Evolutionary conservation across 805 yeast genomes (phyloP).

Genomic region (Yarrowia sp.): DNA sequence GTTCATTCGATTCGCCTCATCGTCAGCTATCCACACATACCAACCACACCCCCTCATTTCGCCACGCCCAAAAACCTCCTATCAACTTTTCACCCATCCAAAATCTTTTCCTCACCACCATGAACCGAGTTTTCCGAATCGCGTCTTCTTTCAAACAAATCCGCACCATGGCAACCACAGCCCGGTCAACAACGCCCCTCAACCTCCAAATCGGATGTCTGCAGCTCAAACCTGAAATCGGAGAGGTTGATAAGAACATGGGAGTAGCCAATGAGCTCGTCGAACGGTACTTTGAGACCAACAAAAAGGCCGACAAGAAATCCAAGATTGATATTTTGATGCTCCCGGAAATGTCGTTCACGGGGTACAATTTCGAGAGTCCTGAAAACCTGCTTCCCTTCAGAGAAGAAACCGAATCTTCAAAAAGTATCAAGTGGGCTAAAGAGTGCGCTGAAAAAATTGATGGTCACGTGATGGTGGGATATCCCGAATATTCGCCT

Average conservation of each 20-base stretch:
- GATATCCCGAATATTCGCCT: conserved; percentile 66
- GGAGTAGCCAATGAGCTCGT: neutral
- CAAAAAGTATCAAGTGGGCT: conserved; percentile 49
- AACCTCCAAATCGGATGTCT: conserved; percentile 16
- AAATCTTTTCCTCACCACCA: neutral
- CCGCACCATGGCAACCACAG: conserved; percentile 16
- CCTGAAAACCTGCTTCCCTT: conserved; percentile 53
- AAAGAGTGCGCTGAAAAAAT: conserved; percentile 48
- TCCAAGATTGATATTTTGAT: conserved; percentile 55
- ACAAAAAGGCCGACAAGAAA: neutral
- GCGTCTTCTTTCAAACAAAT: neutral
- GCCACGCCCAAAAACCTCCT: neutral
- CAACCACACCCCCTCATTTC: neutral
- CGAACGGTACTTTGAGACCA: neutral
- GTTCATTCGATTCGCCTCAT: neutral
- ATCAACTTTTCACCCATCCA: neutral
- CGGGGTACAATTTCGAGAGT: conserved; percentile 71
- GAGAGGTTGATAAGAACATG: conserved; percentile 17
- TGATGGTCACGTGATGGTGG: conserved; percentile 68
- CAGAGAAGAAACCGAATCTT: conserved; percentile 56
- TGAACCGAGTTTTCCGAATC: neutral
- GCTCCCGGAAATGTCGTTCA: conserved; percentile 79
- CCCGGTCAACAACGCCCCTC: neutral
- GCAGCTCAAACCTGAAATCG: conserved; percentile 20
- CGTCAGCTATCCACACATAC: too few species aligned